These are phyloP conservation scores for Bjerkandera adusta DNA, from an alignment of 1,284 basidiomycete species.

Conservation along the genomic window DNA sequence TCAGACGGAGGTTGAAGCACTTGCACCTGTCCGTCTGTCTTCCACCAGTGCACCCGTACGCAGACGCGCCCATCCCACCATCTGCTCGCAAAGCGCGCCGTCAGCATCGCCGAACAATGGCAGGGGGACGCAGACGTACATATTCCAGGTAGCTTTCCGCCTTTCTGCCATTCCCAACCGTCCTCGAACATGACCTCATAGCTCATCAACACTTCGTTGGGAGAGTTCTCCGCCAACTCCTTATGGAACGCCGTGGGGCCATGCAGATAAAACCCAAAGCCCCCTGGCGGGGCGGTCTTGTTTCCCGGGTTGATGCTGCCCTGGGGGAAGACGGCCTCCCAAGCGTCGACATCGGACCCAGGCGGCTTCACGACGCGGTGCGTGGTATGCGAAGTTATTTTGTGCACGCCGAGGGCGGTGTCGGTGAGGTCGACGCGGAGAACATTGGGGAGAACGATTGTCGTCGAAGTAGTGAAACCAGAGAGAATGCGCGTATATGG, in stretches of 20 bases:
- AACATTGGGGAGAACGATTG: conserved; percentile 10
- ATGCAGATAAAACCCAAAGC: conserved; percentile 59
- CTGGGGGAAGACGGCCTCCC: conserved; percentile 59
- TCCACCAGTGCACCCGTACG: conserved; percentile 61
- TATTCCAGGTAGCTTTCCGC: conserved; percentile 64
- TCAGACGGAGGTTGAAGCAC: conserved; percentile 59
- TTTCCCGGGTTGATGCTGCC: conserved; percentile 58
- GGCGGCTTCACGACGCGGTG: conserved; percentile 41
- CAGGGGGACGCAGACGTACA: conserved; percentile 40
- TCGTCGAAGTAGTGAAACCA: conserved; percentile 24
- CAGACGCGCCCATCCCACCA: conserved; percentile 51
- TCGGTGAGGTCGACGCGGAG: conserved; percentile 32
- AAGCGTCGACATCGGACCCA: conserved; percentile 36
- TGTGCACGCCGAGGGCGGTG: conserved; percentile 45
- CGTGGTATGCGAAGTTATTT: conserved; percentile 36
- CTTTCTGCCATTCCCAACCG: conserved; percentile 58
- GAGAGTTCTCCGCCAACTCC: conserved; percentile 27
- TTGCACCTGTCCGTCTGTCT: conserved; percentile 51
- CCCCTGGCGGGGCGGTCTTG: conserved; percentile 42
- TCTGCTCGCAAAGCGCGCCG: conserved; percentile 33
- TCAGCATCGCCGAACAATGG: neutral
- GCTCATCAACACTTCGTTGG: conserved; percentile 47
- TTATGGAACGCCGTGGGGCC: conserved; percentile 44
- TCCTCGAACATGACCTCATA: conserved; percentile 58
- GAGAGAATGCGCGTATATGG: conserved; percentile 18